These are phyloP conservation scores for Didymella arachidicola DNA, from an alignment of 2,329 filamentous ascomycete species.

Conservation along the genomic window DNA sequence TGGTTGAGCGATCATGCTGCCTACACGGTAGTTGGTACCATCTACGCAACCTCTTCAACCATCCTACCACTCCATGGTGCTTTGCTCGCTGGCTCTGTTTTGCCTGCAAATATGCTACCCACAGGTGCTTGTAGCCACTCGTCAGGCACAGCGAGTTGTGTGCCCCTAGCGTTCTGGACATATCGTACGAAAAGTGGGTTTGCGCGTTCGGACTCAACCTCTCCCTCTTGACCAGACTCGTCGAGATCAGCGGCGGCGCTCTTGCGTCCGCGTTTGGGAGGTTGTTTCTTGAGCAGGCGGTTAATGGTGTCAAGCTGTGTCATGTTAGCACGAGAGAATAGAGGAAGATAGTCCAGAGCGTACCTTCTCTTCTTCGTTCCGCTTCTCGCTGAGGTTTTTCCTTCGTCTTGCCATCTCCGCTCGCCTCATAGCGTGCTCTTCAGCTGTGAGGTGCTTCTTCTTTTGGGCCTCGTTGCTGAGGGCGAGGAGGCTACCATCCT, in stretches of 20 bases:
- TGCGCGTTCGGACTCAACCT: conserved; percentile 57
- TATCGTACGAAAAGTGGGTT: conserved; percentile 73
- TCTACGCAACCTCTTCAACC: conserved; percentile 49
- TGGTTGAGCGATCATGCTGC: background rate
- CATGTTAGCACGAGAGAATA: conserved; percentile 22
- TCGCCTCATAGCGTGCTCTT: conserved; percentile 75
- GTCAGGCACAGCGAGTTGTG: conserved; percentile 68
- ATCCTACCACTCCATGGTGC: conserved; percentile 44
- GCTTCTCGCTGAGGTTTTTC: conserved; percentile 78
- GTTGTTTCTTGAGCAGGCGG: conserved; percentile 85
- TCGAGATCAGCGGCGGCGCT: conserved; percentile 57
- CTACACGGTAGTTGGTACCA: background rate
- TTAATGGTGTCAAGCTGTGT: conserved; percentile 86
- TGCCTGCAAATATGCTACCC: conserved; percentile 64
- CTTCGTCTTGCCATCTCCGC: conserved; percentile 76
- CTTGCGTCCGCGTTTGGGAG: conserved; percentile 67
- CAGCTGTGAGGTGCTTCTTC: conserved; percentile 75
- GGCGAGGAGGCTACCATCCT: conserved; percentile 56
- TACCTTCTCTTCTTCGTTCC: conserved; percentile 81
- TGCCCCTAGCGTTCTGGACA: conserved; percentile 70
- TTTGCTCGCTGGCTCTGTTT: conserved; percentile 33
- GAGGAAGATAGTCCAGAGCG: conserved; percentile 10
- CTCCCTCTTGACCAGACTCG: conserved; percentile 61
- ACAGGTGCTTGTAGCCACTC: conserved; percentile 72
- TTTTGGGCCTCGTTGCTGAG: conserved; percentile 73